phyloP scores from a whole-genome alignment of 1,284 basidiomycete genomes.

The Fomitopsis schrenkii region DNA sequence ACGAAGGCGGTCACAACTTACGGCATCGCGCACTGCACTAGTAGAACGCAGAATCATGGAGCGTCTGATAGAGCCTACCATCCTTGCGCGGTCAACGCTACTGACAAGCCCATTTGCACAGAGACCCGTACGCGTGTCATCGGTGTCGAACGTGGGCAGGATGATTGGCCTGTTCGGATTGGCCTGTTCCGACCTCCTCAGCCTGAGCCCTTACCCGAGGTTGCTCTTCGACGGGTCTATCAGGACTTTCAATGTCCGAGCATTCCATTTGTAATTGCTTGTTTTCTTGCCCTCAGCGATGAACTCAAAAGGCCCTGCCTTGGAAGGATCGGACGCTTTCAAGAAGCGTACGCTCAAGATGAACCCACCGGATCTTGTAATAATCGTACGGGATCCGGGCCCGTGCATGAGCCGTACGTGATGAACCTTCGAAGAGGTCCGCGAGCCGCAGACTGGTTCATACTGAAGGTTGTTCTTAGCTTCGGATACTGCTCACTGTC shows the following conservation, averaged over 20 bases:
- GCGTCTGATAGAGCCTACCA: neutral
- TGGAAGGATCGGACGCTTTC: neutral
- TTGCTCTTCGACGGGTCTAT: neutral
- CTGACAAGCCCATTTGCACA: neutral
- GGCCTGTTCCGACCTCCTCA: neutral
- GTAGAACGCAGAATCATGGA: neutral
- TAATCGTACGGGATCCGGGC: too few species aligned
- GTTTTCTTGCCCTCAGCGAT: neutral
- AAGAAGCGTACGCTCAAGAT: neutral
- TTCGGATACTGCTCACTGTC: too few species aligned
- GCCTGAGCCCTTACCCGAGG: neutral
- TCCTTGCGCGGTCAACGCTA: neutral
- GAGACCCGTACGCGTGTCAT: neutral
- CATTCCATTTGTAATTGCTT: neutral
- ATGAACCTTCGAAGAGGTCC: too few species aligned
- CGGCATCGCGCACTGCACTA: neutral
- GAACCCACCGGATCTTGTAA: too few species aligned
- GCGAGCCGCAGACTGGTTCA: too few species aligned
- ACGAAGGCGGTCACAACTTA: neutral
- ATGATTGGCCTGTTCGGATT: neutral
- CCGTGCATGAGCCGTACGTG: too few species aligned
- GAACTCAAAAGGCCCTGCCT: neutral
- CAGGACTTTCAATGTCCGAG: neutral
- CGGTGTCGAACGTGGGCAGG: neutral
- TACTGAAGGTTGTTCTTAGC: too few species aligned